Conservation (phyloP, 495 filamentous ascomycete genomes). For the Monascus purpureus region DNA sequence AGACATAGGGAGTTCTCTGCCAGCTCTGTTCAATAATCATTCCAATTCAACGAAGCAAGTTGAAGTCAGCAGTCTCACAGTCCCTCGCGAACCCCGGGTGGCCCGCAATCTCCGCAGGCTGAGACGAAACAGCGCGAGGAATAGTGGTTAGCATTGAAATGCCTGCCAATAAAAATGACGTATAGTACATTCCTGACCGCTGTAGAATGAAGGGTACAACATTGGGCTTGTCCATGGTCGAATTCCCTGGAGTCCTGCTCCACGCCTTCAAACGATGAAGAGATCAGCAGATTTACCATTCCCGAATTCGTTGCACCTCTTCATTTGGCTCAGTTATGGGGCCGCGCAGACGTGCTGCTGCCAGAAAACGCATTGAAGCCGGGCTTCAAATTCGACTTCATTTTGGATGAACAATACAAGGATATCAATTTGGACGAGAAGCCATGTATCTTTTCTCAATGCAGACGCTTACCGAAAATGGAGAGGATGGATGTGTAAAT, state of each 20-base stretch:
- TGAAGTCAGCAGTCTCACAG: too few species aligned
- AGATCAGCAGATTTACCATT: constrained; percentile 36
- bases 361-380: constrained; percentile 34
- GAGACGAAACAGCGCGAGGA: too few species aligned
- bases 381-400: constrained; percentile 37
- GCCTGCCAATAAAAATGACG: constrained; percentile 8
- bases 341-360: constrained; percentile 19
- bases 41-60: too few species aligned
- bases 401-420: constrained; percentile 32
- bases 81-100: too few species aligned
- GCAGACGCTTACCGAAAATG: constrained; percentile 52
- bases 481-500: constrained; percentile 53
- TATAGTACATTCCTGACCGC: constrained; percentile 15
- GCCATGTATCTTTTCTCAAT: constrained; percentile 49
- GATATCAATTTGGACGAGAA: constrained; percentile 43
- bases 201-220: background rate
- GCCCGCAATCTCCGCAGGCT: too few species aligned
- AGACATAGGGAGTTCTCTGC: too few species aligned
- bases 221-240: constrained; percentile 30
- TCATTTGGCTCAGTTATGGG: background rate
- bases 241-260: constrained; percentile 52
- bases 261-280: constrained; percentile 45
- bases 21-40: too few species aligned
- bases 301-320: constrained; percentile 40
- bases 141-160: too few species aligned